Percentiles rank a stretch among this genome's conserved stretches.
These are phyloP conservation scores for Pittosporum tobira DNA, from an alignment of 129 eudicot species.

Conservation along the genomic window DNA sequence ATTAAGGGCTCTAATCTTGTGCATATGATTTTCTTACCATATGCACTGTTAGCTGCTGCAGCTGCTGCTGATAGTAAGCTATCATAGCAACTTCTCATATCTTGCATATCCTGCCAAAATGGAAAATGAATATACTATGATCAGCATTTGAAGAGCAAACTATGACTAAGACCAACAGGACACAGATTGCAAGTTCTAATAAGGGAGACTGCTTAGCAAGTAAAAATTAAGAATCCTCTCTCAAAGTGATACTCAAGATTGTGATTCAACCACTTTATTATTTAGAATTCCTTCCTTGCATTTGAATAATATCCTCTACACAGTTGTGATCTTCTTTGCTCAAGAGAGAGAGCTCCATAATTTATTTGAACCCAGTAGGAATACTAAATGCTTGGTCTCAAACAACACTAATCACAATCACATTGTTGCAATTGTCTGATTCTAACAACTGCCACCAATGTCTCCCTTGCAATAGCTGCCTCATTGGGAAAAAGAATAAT, in stretches of 20 bases:
- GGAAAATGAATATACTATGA: neutral
- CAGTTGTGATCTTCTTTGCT: too few species aligned
- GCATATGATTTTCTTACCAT: constrained; percentile 37
- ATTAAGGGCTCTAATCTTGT: neutral
- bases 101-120: constrained; percentile 80
- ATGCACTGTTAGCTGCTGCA: constrained; percentile 81
- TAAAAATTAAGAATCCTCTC: neutral
- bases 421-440: neutral
- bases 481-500: too few species aligned
- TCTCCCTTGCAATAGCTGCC: neutral
- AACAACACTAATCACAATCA: neutral
- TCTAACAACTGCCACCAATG: neutral
- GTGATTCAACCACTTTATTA: too few species aligned
- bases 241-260: neutral
- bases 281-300: too few species aligned
- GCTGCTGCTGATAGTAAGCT: constrained; percentile 94
- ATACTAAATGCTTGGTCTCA: too few species aligned
- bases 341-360: too few species aligned
- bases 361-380: too few species aligned
- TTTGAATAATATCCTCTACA: too few species aligned
- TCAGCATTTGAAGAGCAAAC: neutral
- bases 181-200: neutral
- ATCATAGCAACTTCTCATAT: constrained; percentile 75
- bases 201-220: neutral
- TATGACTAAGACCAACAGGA: neutral